Percentiles rank a stretch among this genome's conserved stretches.
Conservation (phyloP, 2,329 filamentous ascomycete species). For the Paecilomyces niveus region DNA sequence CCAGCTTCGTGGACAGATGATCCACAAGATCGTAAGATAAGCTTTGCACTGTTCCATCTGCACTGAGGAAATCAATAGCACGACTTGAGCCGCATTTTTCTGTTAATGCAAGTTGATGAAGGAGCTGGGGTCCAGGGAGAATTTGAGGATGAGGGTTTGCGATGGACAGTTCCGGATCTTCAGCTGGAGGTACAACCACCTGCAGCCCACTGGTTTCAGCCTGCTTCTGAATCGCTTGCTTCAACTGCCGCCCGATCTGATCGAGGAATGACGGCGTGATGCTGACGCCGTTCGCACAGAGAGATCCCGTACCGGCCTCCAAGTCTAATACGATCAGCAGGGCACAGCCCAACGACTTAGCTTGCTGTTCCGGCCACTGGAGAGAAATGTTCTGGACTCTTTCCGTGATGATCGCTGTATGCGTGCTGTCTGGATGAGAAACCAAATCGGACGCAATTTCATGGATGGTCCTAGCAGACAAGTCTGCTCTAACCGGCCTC, state of each 20-base stretch:
- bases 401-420: neutral
- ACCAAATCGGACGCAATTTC: neutral
- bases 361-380: neutral
- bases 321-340: conserved; percentile 18
- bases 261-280: conserved; percentile 17
- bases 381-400: neutral
- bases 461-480: conserved; percentile 10
- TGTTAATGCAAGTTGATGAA: conserved; percentile 57
- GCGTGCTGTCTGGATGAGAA: neutral
- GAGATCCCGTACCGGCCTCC: conserved; percentile 13
- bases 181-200: conserved; percentile 6
- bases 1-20: conserved; percentile 48
- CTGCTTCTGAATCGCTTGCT: conserved; percentile 17
- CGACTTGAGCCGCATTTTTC: conserved; percentile 22
- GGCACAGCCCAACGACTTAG: conserved; percentile 6
- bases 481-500: conserved; percentile 19
- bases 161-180: conserved; percentile 42
- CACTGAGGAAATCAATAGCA: conserved; percentile 59
- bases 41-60: conserved; percentile 38
- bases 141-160: conserved; percentile 49
- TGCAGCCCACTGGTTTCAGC: conserved; percentile 9
- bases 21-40: conserved; percentile 61
- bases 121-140: conserved; percentile 48
- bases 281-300: conserved; percentile 16
- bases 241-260: conserved; percentile 22